Base-by-base conservation (phyloP, 164 flowering plant genomes). In the Magnolia changhungtana region DNA sequence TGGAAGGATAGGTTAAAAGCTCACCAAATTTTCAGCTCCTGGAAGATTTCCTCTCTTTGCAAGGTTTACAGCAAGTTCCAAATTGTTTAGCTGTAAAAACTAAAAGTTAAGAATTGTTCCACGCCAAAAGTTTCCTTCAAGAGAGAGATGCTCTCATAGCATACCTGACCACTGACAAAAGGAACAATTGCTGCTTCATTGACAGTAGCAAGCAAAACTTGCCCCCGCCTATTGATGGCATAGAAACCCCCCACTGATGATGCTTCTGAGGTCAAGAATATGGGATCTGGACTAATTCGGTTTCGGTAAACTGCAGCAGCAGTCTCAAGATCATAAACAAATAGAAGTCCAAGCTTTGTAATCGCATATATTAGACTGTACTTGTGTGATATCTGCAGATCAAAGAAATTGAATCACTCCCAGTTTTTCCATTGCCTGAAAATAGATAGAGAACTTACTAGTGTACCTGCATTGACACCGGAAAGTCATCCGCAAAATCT, bases 11-110 rank as follows among this genome's bases (percentile, higher is more conserved):
- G 13, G 23, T 49, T 50, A 23, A 61, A 8, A 59, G 24, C 23
- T 73, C 23, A 73, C 75, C 75, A 73, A 29, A 73, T 59, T 73
- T 37, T 73, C 75, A 58, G 75, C 68, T 75, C 98, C 98, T 74
- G 98, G 98, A 75, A 95, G 94, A 78, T 95, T 95, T 84, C 98
- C 98, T 85, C 98, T 91, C 88, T 92, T 95, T 24, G 98, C 98
- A 73, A 95, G 97, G 85, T 87, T 95, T 21, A 95, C 98, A 80
- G 98, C 98, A 79, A 95, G 91, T 84, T 93, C 84, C 75, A 81
- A 76, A 66, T 81, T 81, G 79, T 73, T 73, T 29, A 73, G 31
- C 75, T 73, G 67, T 37, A 72, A 19, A 73, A 63, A 31, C 67
- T 61, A 4, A 23, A 52, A 2, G 27, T 16, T 71, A 50, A 71